Evolutionary conservation across 176 grass and related monocot genomes (phyloP).

Genomic region (Elymus sibiricus): DNA sequence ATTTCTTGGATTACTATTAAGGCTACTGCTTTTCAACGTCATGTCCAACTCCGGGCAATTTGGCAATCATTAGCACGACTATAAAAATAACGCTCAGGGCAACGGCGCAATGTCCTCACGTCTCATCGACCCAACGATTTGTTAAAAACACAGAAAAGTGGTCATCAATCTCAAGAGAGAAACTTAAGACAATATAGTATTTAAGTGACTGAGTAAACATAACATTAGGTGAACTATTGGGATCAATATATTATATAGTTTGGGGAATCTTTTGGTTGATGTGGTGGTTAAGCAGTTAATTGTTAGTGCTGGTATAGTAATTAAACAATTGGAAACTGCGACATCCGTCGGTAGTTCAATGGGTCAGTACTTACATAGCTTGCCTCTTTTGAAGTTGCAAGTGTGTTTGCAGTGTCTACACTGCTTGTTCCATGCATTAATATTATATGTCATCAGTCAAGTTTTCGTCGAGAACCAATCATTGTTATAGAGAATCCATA

Average conservation of each 20-base stretch:
- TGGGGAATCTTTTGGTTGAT: neutral
- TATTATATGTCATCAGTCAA: neutral
- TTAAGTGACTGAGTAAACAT: neutral
- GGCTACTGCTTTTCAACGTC: conserved; percentile 10
- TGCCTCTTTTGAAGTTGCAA: neutral
- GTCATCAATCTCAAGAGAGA: neutral
- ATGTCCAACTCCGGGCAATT: conserved; percentile 26
- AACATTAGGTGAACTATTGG: conserved; percentile 28
- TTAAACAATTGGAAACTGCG: neutral
- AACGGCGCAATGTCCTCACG: conserved; percentile 27
- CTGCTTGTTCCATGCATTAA: neutral
- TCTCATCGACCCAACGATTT: neutral
- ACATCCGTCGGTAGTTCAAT: neutral
- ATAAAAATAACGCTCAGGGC: neutral
- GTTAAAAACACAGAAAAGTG: neutral
- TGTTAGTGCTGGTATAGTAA: neutral
- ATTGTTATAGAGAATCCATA: neutral
- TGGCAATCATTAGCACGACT: conserved; percentile 27
- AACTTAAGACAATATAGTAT: neutral
- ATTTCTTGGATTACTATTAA: neutral
- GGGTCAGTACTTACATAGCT: neutral
- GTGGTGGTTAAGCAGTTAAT: conserved; percentile 16
- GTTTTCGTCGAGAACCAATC: neutral
- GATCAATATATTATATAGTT: neutral
- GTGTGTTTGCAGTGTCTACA: neutral